Base-by-base conservation (phyloP, 2,329 filamentous ascomycete genomes). In the Phaeosphaeriaceae sp. region DNA sequence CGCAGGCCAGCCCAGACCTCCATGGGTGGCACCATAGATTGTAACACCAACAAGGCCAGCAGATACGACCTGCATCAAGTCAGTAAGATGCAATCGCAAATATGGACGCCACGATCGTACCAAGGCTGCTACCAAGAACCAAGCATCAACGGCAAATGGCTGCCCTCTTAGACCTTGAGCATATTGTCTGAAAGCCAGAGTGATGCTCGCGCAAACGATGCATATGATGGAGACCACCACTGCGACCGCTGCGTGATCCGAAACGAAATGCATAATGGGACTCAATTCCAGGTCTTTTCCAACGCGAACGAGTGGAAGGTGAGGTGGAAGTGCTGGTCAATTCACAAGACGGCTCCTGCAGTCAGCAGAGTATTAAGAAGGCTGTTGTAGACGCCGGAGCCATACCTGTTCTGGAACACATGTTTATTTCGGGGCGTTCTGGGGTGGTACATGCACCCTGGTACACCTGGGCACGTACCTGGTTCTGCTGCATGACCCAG, bases 201-300 rank as follows among this genome's bases (percentile, higher is more conserved):
- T 7, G 13, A 48, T 25, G 25, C 21, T 7, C 2, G 45, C 20
- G 19, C 21, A n/a, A 25, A n/a, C 11, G n/a, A 48, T 48, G 11
- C 45, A 48, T 15, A 48, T 48, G n/a, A 48, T 13, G 21, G 45
- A 48, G 5, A 48, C 45, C 25, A 48, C 24, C 45, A 48, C 45
- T n/a, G 45, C 45, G 10, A 25, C 45, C 25, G 45, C 24, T 17
- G 45, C 45, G 17, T 48, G 20, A 48, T 25, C 45, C 21, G 45
- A 24, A 13, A 48, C 45, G 15, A 48, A 48, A 48, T 24, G 21
- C 45, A 48, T 48, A 6, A n/a, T 48, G 19, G 11, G 11, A 11
- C n/a, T 48, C 24, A 22, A 25, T 10, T 48, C 7, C 17, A 25
- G n/a, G 5, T 48, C 15, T 42, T 6, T 17, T n/a, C n/a, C n/a